Conservation (phyloP, 2,329 filamentous ascomycete species). For the Xylariaceae sp. region DNA sequence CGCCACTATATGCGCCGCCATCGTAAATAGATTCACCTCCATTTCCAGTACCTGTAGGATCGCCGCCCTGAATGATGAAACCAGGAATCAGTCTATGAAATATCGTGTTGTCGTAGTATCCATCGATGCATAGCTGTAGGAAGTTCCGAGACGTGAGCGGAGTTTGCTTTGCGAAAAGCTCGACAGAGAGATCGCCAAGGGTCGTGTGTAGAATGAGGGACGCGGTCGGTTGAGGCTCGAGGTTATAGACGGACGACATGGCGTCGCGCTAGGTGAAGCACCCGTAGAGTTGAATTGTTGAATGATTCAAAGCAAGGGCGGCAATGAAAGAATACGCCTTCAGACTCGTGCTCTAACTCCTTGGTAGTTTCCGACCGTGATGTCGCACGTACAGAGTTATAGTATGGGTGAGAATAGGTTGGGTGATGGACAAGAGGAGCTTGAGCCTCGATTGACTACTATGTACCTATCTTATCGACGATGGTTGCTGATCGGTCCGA, state of each 20-base stretch:
- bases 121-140: constrained; percentile 88
- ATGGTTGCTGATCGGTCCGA: not conserved
- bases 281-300: not conserved
- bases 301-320: not conserved
- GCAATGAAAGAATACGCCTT: not conserved
- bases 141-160: constrained; percentile 93
- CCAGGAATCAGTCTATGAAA: constrained; percentile 91
- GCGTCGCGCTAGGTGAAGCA: not conserved
- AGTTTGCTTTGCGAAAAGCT: constrained; percentile 92
- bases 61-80: constrained; percentile 92
- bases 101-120: constrained; percentile 89
- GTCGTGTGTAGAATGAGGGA: constrained; percentile 90
- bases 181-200: constrained; percentile 80
- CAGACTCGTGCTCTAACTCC: not conserved
- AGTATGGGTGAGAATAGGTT: not conserved
- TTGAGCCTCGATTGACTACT: not conserved
- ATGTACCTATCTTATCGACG: constrained; percentile 15
- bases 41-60: constrained; percentile 86
- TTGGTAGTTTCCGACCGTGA: not conserved
- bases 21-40: constrained; percentile 92
- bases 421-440: not conserved
- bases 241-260: constrained; percentile 91
- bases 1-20: constrained; percentile 68
- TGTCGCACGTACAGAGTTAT: not conserved
- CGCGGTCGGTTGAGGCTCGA: constrained; percentile 89